phyloP scores from a whole-genome alignment of 2,329 filamentous ascomycete genomes.

The Aureobasidium sp. region DNA sequence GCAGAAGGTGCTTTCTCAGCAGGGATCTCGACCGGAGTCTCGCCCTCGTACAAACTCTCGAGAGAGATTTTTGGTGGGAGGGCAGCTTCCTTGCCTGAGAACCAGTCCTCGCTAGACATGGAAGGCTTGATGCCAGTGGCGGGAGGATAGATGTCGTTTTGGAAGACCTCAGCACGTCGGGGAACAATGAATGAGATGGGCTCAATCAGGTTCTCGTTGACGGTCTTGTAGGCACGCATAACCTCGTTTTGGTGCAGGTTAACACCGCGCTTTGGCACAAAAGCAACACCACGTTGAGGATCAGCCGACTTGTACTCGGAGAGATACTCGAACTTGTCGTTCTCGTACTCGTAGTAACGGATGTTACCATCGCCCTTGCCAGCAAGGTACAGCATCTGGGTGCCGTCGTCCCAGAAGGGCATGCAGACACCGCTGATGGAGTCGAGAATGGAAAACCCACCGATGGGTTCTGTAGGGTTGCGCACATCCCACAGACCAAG shows the following conservation, averaged over 20 bases:
- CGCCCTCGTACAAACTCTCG: slow-evolving; percentile 83
- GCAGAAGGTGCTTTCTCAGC: slow-evolving; percentile 55
- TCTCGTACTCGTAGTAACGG: slow-evolving; percentile 96
- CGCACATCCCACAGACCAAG: slow-evolving; percentile 93
- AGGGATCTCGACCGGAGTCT: slow-evolving; percentile 68
- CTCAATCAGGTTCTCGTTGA: slow-evolving; percentile 90
- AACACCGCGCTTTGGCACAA: slow-evolving; percentile 88
- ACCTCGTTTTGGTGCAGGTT: slow-evolving; percentile 96
- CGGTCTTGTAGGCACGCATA: slow-evolving; percentile 93
- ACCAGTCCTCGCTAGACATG: slow-evolving; percentile 74
- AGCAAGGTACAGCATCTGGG: slow-evolving; percentile 89
- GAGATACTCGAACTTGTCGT: slow-evolving; percentile 96
- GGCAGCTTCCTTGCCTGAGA: slow-evolving; percentile 68
- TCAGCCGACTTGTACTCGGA: slow-evolving; percentile 97
- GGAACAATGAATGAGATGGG: slow-evolving; percentile 97
- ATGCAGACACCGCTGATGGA: slow-evolving; percentile 97
- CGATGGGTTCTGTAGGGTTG: slow-evolving; percentile 69
- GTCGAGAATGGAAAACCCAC: slow-evolving; percentile 83
- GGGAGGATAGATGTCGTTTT: slow-evolving; percentile 93
- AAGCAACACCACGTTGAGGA: slow-evolving; percentile 88
- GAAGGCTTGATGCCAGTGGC: slow-evolving; percentile 73
- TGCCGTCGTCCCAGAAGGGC: slow-evolving; percentile 99
- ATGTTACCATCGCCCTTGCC: slow-evolving; percentile 99
- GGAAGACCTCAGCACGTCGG: slow-evolving; percentile 86
- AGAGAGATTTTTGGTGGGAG: slow-evolving; percentile 89